Evolutionary conservation across 768 basidiomycete species (phyloP).

Genomic region (Auricularia sp.): DNA sequence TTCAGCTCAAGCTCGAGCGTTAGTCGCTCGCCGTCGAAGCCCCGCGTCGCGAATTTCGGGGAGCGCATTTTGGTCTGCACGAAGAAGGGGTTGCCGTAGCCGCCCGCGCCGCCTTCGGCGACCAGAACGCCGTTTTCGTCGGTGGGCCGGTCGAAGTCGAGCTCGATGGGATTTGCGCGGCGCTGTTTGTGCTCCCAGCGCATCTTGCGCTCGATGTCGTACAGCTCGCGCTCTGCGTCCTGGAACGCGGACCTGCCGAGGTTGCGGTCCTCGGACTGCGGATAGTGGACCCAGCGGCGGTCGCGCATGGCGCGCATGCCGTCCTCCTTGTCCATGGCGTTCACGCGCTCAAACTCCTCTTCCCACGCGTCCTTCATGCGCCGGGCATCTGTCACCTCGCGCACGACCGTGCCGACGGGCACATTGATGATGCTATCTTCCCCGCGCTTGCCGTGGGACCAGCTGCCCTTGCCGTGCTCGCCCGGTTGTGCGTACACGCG

Average conservation of each 20-base stretch:
- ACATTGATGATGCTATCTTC: conserved; percentile 68
- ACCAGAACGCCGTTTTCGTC: conserved; percentile 32
- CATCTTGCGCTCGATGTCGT: conserved; percentile 52
- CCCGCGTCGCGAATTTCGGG: conserved; percentile 80
- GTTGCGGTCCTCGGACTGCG: conserved; percentile 52
- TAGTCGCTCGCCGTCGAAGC: conserved; percentile 63
- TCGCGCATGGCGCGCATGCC: conserved; percentile 49
- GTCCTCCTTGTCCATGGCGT: conserved; percentile 33
- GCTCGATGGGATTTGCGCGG: conserved; percentile 34
- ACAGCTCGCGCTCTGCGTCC: conserved; percentile 55
- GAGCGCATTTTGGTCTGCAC: conserved; percentile 54
- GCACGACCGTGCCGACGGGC: conserved; percentile 83
- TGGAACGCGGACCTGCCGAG: conserved; percentile 53
- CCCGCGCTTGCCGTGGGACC: conserved; percentile 74
- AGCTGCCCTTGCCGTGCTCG: conserved; percentile 68
- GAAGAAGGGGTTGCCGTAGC: conserved; percentile 86
- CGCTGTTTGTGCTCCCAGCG: conserved; percentile 37
- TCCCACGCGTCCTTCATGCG: conserved; percentile 63
- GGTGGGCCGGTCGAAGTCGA: conserved; percentile 55
- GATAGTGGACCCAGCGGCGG: conserved; percentile 74
- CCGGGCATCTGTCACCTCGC: conserved; percentile 56
- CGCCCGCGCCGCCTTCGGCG: conserved; percentile 69
- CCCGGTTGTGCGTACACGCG: conserved; percentile 62
- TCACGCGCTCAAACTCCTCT: conserved; percentile 39
- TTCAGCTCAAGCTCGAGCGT: conserved; percentile 89